These are phyloP conservation scores for Tillandsia leiboldiana DNA, from an alignment of 176 grass and related monocot genomes.

Conservation along the genomic window DNA sequence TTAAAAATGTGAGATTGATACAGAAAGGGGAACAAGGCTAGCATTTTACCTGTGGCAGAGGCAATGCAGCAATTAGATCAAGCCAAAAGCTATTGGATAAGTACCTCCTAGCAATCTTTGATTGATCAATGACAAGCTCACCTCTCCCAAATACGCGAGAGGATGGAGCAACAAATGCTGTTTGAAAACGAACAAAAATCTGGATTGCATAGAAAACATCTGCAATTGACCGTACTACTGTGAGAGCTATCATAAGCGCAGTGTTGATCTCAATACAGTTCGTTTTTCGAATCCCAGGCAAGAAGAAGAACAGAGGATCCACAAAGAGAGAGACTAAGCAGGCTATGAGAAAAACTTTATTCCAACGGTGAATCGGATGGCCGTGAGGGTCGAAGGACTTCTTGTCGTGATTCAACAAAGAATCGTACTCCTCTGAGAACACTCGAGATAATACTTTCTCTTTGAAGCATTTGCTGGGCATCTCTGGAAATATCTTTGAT, in stretches of 20 bases:
- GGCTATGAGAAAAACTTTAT: slow-evolving; percentile 65
- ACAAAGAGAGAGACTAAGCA: slow-evolving; percentile 73
- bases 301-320: slow-evolving; percentile 85
- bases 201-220: slow-evolving; percentile 73
- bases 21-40: not conserved
- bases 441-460: slow-evolving; percentile 49
- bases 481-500: slow-evolving; percentile 27
- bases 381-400: slow-evolving; percentile 62
- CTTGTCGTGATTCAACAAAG: slow-evolving; percentile 26
- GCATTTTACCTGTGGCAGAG: slow-evolving; percentile 72
- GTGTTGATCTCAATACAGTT: slow-evolving; percentile 46
- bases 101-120: slow-evolving; percentile 67
- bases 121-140: slow-evolving; percentile 76
- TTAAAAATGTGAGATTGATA: not conserved
- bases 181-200: slow-evolving; percentile 70
- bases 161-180: slow-evolving; percentile 84
- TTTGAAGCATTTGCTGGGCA: slow-evolving; percentile 23
- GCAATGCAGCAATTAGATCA: slow-evolving; percentile 67
- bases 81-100: slow-evolving; percentile 50
- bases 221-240: slow-evolving; percentile 46
- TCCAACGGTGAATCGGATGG: slow-evolving; percentile 51
- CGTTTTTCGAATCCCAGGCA: slow-evolving; percentile 41
- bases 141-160: slow-evolving; percentile 84
- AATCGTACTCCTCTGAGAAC: slow-evolving; percentile 85
- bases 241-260: slow-evolving; percentile 39